These are phyloP conservation scores for Bruguiera sexangula DNA, from an alignment of 345 rosid genomes.

Conservation along the genomic window DNA sequence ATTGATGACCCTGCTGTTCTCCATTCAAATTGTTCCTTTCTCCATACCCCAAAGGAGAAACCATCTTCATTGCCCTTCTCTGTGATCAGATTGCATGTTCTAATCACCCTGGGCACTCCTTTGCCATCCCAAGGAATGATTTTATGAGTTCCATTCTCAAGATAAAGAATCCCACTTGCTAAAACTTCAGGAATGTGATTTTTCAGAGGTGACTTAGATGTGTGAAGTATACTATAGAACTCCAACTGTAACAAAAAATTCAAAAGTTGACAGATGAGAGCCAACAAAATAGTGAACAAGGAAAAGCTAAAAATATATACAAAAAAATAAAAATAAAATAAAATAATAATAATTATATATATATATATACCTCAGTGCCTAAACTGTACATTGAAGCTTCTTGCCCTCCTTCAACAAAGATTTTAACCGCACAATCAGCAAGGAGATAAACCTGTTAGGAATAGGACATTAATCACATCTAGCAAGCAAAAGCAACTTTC, in stretches of 20 bases:
- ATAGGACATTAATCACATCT: conserved; percentile 21
- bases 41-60: conserved; percentile 80
- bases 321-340: not conserved
- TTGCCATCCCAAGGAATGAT: conserved; percentile 89
- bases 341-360: no score
- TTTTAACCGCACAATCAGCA: conserved; percentile 64
- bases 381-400: conserved; percentile 73
- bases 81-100: conserved; percentile 43
- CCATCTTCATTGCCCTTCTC: conserved; percentile 34
- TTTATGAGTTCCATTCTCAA: conserved; percentile 58
- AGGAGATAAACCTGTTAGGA: conserved; percentile 72
- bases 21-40: conserved; percentile 58
- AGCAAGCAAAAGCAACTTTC: not conserved
- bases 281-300: conserved; percentile 9
- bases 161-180: conserved; percentile 71
- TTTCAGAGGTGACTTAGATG: conserved; percentile 56
- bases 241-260: conserved; percentile 64
- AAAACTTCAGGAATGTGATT: conserved; percentile 63
- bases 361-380: conserved; percentile 71
- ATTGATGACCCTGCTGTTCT: conserved; percentile 45
- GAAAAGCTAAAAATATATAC: not conserved
- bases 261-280: conserved; percentile 17
- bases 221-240: conserved; percentile 54
- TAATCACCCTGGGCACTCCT: conserved; percentile 60
- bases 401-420: conserved; percentile 79